A percentile compares a stretch with the other conserved stretches of the same genome.
These are phyloP conservation scores for Paraconiothyrium sp. DNA, from an alignment of 2,329 filamentous ascomycete genomes.

Conservation along the genomic window DNA sequence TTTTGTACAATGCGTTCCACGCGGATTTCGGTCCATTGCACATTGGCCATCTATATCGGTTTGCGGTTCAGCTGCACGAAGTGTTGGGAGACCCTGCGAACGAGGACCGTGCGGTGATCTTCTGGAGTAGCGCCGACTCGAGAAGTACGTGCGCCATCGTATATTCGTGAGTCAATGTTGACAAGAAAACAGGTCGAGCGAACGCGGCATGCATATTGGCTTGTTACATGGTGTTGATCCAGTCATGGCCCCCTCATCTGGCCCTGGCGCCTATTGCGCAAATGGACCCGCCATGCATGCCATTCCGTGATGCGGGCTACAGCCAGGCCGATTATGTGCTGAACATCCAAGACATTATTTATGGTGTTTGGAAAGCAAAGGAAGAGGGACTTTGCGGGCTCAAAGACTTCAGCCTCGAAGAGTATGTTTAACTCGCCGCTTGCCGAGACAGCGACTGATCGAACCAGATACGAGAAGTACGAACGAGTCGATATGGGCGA, in stretches of 20 bases:
- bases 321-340: slow-evolving; percentile 97
- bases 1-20: slow-evolving; percentile 98
- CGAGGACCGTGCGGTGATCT: slow-evolving; percentile 88
- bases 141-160: slow-evolving; percentile 71
- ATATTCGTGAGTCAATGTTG: slow-evolving; percentile 21
- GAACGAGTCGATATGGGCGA: slow-evolving; percentile 98
- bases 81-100: slow-evolving; percentile 92
- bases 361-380: slow-evolving; percentile 98
- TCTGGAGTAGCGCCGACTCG: slow-evolving; percentile 93
- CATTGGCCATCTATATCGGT: slow-evolving; percentile 96
- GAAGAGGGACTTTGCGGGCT: slow-evolving; percentile 91
- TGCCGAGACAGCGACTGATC: slow-evolving; percentile 28
- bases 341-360: slow-evolving; percentile 96
- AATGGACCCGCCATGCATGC: slow-evolving; percentile 97
- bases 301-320: slow-evolving; percentile 97
- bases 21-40: slow-evolving; percentile 98
- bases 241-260: slow-evolving; percentile 96
- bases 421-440: slow-evolving; percentile 60
- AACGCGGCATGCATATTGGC: slow-evolving; percentile 95
- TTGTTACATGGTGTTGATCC: slow-evolving; percentile 98
- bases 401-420: slow-evolving; percentile 93
- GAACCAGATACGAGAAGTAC: slow-evolving; percentile 81
- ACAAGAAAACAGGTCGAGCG: slow-evolving; percentile 71
- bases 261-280: slow-evolving; percentile 95
- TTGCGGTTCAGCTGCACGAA: slow-evolving; percentile 94